Conservation (phyloP, 805 yeast genomes). For the Cyberlindnera maclurae region DNA sequence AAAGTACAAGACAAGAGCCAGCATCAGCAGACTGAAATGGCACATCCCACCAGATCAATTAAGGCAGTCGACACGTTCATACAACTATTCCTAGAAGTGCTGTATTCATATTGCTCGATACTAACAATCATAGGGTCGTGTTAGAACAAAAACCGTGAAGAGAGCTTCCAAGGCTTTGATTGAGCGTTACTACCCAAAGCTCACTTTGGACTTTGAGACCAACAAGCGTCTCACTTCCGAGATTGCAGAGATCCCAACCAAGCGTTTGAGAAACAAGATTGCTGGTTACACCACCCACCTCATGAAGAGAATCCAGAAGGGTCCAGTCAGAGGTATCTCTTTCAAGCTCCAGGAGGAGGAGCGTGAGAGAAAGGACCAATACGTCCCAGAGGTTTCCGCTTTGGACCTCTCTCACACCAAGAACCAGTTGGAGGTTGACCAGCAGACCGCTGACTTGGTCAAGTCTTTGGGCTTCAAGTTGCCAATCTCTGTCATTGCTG, state of each 20-base stretch:
- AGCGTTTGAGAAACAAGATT: conserved; percentile 99
- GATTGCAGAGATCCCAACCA: conserved; percentile 98
- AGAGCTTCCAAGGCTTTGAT: conserved; percentile 99
- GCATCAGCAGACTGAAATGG: too few species aligned
- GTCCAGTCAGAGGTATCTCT: conserved; percentile 99
- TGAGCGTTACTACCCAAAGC: conserved; percentile 99
- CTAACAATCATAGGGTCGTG: conserved; percentile 77
- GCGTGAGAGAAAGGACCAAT: conserved; percentile 99
- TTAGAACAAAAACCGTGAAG: conserved; percentile 99
- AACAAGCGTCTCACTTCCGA: conserved; percentile 99
- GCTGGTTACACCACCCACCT: conserved; percentile 99
- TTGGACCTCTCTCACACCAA: conserved; percentile 95
- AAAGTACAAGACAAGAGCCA: too few species aligned
- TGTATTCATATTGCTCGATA: conserved; percentile 2
- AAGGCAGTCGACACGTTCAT: not conserved
- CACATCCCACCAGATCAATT: too few species aligned
- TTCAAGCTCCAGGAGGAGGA: conserved; percentile 99
- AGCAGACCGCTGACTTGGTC: conserved; percentile 93
- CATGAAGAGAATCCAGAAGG: conserved; percentile 99
- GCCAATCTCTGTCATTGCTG: conserved; percentile 79
- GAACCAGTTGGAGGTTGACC: conserved; percentile 94
- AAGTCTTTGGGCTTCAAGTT: conserved; percentile 87
- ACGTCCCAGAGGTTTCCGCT: conserved; percentile 99
- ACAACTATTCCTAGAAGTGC: not conserved
- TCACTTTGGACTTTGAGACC: conserved; percentile 98